These are phyloP conservation scores for Ogataea siamensis DNA, from an alignment of 805 yeast species.

Conservation along the genomic window DNA sequence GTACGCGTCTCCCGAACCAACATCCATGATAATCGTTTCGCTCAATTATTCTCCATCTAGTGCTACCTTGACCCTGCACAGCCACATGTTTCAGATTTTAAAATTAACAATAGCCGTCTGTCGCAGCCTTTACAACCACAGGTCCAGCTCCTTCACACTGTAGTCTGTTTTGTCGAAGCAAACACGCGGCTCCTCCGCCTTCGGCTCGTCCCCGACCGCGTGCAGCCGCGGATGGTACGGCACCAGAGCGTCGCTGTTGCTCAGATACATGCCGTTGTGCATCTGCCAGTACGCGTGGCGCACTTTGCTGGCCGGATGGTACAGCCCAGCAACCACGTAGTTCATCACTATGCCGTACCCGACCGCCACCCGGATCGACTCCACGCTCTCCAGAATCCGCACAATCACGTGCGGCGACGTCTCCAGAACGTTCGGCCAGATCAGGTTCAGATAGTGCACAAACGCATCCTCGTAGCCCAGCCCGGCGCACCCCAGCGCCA, in stretches of 20 bases:
- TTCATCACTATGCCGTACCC: slow-evolving; percentile 76
- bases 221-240: slow-evolving; percentile 76
- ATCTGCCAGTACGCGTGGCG: slow-evolving; percentile 82
- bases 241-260: slow-evolving; percentile 69
- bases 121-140: slow-evolving; percentile 25
- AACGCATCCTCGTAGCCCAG: slow-evolving; percentile 77
- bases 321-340: slow-evolving; percentile 83
- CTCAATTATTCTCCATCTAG: slow-evolving; percentile 4
- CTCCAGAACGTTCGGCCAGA: slow-evolving; percentile 88
- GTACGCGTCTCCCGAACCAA: slow-evolving; percentile 15
- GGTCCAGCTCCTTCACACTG: slow-evolving; percentile 32
- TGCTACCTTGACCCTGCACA: slow-evolving; percentile 16
- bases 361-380: slow-evolving; percentile 63
- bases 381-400: slow-evolving; percentile 77
- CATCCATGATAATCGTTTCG: slow-evolving; percentile 5
- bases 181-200: slow-evolving; percentile 14
- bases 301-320: slow-evolving; percentile 90
- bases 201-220: slow-evolving; percentile 23
- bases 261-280: slow-evolving; percentile 74
- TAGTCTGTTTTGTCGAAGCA: slow-evolving; percentile 21
- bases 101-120: slow-evolving; percentile 3
- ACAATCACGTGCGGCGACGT: slow-evolving; percentile 93
- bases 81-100: slow-evolving; percentile 24
- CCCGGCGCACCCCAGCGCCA: slow-evolving; percentile 79
- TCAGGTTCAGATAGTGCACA: slow-evolving; percentile 73